These are phyloP conservation scores for Nymphaea thermarum DNA, from an alignment of 164 flowering plant genomes.

Conservation along the genomic window DNA sequence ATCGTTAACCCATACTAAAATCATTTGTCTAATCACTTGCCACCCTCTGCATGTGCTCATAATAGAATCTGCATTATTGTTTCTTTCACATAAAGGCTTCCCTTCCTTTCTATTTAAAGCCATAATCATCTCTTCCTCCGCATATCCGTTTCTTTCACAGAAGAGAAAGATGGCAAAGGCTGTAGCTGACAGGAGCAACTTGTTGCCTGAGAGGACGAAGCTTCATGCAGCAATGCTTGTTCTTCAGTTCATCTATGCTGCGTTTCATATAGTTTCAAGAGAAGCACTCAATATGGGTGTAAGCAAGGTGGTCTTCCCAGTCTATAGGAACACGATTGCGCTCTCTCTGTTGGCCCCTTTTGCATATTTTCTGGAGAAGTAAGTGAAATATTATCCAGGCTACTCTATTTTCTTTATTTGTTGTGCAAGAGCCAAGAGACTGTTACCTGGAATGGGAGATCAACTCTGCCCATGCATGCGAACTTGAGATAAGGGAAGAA, in stretches of 20 bases:
- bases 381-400: constrained; percentile 8
- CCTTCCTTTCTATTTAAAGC: not conserved
- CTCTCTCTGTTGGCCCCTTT: constrained; percentile 42
- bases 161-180: constrained; percentile 8
- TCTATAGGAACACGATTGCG: constrained; percentile 67
- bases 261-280: constrained; percentile 81
- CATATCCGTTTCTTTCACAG: not conserved
- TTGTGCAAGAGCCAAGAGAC: not conserved
- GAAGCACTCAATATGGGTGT: constrained; percentile 71
- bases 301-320: constrained; percentile 68
- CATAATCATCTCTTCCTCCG: not conserved
- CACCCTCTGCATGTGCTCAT: not conserved
- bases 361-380: constrained; percentile 73
- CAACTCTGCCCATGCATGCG: no score
- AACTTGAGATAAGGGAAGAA: no score
- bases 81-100: not conserved
- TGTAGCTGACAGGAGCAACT: not conserved
- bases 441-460: no score
- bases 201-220: constrained; percentile 42
- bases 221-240: constrained; percentile 38
- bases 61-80: not conserved
- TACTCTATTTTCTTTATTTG: not conserved
- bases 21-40: not conserved
- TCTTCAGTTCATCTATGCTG: constrained; percentile 58
- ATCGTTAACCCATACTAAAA: not conserved